These are phyloP conservation scores for Rhinocladiella mackenziei DNA, from an alignment of 2,329 filamentous ascomycete species.

Conservation along the genomic window DNA sequence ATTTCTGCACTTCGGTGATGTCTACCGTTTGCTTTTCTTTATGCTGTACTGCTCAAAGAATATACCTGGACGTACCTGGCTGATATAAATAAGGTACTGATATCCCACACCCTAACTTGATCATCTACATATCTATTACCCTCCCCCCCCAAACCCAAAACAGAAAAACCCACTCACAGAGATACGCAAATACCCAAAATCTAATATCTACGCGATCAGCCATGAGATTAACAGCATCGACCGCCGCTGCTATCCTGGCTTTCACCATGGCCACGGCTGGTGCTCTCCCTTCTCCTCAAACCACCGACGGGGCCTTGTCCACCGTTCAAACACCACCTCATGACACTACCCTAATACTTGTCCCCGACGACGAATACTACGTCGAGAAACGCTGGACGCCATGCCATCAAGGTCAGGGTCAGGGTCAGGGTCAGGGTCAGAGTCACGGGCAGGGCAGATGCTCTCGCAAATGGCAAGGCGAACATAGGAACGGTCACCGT, in stretches of 20 bases:
- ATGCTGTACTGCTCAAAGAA: slow-evolving; percentile 1
- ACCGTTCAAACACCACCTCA: not conserved
- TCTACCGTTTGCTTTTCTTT: slow-evolving; percentile 10
- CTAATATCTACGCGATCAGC: too few species aligned
- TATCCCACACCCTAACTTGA: too few species aligned
- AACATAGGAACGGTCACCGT: not conserved
- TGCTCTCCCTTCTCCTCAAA: slow-evolving; percentile 18
- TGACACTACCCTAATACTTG: not conserved
- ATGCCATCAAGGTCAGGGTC: not conserved
- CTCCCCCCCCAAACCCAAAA: too few species aligned
- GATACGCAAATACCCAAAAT: too few species aligned
- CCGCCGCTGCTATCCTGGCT: slow-evolving; percentile 19
- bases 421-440: slow-evolving; percentile 1
- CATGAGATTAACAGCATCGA: slow-evolving; percentile 7
- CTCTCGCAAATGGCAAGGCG: slow-evolving; percentile 7
- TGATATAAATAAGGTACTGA: too few species aligned
- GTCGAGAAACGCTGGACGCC: slow-evolving; percentile 12
- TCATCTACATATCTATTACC: too few species aligned
- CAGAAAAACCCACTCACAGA: not conserved
- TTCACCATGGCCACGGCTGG: slow-evolving; percentile 13
- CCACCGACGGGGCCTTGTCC: not conserved
- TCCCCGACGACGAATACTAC: not conserved
- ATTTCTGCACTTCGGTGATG: not conserved
- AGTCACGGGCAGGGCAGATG: not conserved
- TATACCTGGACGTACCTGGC: not conserved